Conservation (phyloP, 306 rosid species). For the Dalbergia cochinchinensis region DNA sequence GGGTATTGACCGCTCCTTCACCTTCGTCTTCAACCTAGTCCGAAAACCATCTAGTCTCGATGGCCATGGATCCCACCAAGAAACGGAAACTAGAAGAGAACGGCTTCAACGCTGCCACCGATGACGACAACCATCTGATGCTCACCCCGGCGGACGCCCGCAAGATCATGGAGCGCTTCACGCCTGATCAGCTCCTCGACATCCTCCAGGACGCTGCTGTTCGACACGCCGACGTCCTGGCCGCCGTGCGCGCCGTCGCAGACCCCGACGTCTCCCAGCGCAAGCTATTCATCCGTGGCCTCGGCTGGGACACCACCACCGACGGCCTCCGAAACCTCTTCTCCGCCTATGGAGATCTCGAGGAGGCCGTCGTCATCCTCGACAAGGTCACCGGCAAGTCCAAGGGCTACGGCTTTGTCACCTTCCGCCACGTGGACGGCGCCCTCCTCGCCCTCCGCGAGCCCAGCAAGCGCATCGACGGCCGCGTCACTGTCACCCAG, state of each 20-base stretch:
- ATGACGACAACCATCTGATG: conserved; percentile 40
- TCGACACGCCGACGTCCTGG: conserved; percentile 82
- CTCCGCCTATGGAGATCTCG: conserved; percentile 90
- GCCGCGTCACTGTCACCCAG: conserved; percentile 97
- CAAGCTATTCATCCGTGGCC: conserved; percentile 93
- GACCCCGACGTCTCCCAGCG: conserved; percentile 87
- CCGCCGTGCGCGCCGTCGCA: conserved; percentile 72
- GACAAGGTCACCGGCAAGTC: conserved; percentile 88
- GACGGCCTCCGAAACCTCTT: conserved; percentile 89
- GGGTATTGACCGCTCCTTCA: conserved; percentile 37
- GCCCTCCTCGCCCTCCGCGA: conserved; percentile 89
- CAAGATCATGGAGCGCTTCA: conserved; percentile 81
- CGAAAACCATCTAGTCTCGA: background rate
- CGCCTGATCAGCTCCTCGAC: conserved; percentile 73
- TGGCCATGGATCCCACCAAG: conserved; percentile 73
- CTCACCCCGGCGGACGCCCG: conserved; percentile 80
- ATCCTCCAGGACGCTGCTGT: conserved; percentile 75
- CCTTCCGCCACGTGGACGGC: conserved; percentile 85
- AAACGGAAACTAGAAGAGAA: conserved; percentile 92
- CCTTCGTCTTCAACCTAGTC: background rate
- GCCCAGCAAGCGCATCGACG: conserved; percentile 96
- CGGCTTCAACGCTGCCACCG: conserved; percentile 55
- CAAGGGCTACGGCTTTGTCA: conserved; percentile 92
- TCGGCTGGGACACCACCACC: conserved; percentile 95
- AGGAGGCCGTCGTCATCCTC: conserved; percentile 88